Conservation (phyloP, 2,329 filamentous ascomycete species). For the Exophiala oligosperma region DNA sequence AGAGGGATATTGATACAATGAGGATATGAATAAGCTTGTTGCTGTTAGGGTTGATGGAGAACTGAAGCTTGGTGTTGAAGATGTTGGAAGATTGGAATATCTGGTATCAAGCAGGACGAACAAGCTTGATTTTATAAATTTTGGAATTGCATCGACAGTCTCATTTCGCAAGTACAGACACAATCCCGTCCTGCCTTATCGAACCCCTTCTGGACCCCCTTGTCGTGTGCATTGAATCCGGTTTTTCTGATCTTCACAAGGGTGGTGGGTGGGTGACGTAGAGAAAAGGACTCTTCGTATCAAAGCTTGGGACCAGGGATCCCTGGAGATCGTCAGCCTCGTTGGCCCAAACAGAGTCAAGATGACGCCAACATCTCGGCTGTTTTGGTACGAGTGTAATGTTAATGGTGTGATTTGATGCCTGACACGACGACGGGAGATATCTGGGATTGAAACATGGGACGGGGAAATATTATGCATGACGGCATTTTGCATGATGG, state of each 20-base stretch:
- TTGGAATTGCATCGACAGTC: no score
- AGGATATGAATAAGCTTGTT: background rate
- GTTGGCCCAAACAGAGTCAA: background rate
- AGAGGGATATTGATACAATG: background rate
- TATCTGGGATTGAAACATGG: background rate
- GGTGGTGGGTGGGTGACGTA: conserved; percentile 3
- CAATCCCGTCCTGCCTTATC: background rate
- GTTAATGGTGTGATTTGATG: background rate
- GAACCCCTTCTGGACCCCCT: background rate
- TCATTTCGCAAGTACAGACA: no score
- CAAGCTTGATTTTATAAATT: no score
- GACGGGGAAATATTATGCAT: conserved; percentile 1
- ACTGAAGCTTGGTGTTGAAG: background rate
- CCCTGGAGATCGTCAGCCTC: conserved; percentile 1
- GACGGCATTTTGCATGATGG: conserved; percentile 13
- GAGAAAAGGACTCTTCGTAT: background rate
- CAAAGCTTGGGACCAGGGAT: background rate
- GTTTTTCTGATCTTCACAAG: conserved; percentile 7
- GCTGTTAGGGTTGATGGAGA: background rate
- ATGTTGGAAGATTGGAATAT: background rate
- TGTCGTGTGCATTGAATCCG: conserved; percentile 9
- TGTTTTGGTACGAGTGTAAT: background rate
- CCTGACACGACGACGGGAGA: background rate
- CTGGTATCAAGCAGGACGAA: no score
- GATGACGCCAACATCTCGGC: conserved; percentile 20